These are phyloP conservation scores for Favolaschia claudopus DNA, from an alignment of 768 basidiomycete species.

Conservation along the genomic window DNA sequence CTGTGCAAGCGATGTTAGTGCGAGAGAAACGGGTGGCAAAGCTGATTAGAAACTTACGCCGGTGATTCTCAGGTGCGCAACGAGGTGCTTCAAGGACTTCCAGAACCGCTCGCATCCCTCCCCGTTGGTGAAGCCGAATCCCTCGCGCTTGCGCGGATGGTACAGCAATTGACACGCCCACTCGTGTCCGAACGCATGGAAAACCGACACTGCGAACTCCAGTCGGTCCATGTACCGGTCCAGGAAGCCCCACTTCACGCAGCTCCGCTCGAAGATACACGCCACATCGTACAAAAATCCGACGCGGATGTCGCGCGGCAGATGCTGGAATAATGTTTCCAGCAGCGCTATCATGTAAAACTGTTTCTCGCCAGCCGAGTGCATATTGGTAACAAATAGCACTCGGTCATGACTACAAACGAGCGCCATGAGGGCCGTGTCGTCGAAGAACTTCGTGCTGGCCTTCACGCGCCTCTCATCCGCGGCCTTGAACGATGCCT, in stretches of 20 bases:
- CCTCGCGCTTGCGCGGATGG: conserved; percentile 42
- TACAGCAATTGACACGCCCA: conserved; percentile 47
- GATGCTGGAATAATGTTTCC: conserved; percentile 38
- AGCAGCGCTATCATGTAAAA: conserved; percentile 42
- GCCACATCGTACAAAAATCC: conserved; percentile 45
- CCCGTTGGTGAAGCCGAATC: conserved; percentile 37
- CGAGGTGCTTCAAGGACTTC: conserved; percentile 33
- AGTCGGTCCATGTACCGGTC: conserved; percentile 31
- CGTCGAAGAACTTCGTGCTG: conserved; percentile 22
- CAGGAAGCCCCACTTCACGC: conserved; percentile 36
- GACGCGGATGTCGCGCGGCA: conserved; percentile 35
- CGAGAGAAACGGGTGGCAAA: not conserved
- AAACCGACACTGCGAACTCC: conserved; percentile 40
- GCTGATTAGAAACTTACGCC: conserved; percentile 29
- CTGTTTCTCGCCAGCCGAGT: conserved; percentile 42
- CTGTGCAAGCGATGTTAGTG: conserved; percentile 14
- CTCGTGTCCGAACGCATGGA: conserved; percentile 50
- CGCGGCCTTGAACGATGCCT: conserved; percentile 22
- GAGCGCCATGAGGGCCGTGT: conserved; percentile 43
- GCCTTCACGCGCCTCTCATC: conserved; percentile 24
- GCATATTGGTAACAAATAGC: conserved; percentile 46
- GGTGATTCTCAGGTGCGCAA: conserved; percentile 36
- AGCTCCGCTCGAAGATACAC: conserved; percentile 42
- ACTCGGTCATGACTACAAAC: conserved; percentile 46
- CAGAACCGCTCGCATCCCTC: conserved; percentile 45